Percentiles rank a stretch among this genome's conserved stretches.
Conservation (phyloP, 1,284 basidiomycete species). For the Ceratorhiza oryzae-sativae region DNA sequence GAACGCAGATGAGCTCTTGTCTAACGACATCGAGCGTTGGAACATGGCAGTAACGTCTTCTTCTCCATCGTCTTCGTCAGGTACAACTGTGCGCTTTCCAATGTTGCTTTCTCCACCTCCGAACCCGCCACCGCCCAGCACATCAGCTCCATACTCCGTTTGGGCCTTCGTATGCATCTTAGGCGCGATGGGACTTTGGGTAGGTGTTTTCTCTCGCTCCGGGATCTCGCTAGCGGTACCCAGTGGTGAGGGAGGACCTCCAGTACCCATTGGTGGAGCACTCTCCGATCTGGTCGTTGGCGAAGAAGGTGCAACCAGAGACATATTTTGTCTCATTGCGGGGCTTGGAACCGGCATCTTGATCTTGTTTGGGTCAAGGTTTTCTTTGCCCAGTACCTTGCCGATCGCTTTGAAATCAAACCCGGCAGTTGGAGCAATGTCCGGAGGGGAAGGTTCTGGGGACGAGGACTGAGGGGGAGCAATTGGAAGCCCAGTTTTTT, state of each 20-base stretch:
- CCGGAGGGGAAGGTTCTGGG: conserved; percentile 6
- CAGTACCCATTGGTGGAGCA: conserved; percentile 32
- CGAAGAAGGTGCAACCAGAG: background rate
- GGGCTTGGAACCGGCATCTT: conserved; percentile 25
- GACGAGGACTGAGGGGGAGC: background rate
- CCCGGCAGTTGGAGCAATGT: conserved; percentile 42
- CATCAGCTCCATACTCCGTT: conserved; percentile 19
- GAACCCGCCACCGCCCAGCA: conserved; percentile 8
- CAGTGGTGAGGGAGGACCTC: background rate
- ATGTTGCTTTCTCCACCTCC: background rate
- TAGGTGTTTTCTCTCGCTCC: background rate
- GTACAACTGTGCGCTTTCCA: background rate
- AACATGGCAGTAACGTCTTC: conserved; percentile 33
- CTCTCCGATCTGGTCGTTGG: conserved; percentile 42
- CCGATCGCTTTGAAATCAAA: conserved; percentile 46
- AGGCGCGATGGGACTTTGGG: background rate
- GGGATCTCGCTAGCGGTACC: background rate
- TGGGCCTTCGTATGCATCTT: conserved; percentile 2
- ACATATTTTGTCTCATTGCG: conserved; percentile 20
- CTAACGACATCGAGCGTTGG: conserved; percentile 24
- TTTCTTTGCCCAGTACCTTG: conserved; percentile 41
- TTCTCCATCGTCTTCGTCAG: conserved; percentile 38
- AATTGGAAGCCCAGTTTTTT: conserved; percentile 8
- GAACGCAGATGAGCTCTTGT: conserved; percentile 1
- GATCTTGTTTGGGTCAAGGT: conserved; percentile 41